Percentiles rank a stretch among this genome's conserved stretches.
Conservation (phyloP, 2,329 filamentous ascomycete species). For the Mycosphaerella arachidis region DNA sequence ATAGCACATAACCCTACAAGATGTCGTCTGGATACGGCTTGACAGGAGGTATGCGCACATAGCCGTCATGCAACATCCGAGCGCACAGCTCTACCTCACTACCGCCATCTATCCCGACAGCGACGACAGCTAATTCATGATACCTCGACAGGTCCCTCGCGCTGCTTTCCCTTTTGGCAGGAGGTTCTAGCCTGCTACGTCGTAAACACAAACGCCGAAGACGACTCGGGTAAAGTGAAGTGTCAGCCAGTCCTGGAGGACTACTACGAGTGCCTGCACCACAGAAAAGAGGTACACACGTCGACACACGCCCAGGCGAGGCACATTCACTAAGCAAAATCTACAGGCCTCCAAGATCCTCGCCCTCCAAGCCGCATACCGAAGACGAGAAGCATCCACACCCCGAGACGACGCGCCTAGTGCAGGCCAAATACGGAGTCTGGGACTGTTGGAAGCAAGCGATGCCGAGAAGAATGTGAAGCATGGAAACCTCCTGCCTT, state of each 20-base stretch:
- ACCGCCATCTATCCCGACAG: background rate
- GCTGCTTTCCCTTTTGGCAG: slow-evolving; percentile 99
- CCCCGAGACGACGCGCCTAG: slow-evolving; percentile 76
- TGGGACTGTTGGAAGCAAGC: slow-evolving; percentile 73
- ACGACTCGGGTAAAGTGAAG: slow-evolving; percentile 80
- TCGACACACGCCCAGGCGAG: background rate
- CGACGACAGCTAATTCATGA: slow-evolving; percentile 2
- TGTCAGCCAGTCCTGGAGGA: slow-evolving; percentile 83
- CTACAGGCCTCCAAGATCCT: slow-evolving; percentile 69
- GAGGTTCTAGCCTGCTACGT: slow-evolving; percentile 98
- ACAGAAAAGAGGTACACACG: slow-evolving; percentile 89
- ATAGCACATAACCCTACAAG: slow-evolving; percentile 21
- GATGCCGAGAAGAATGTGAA: slow-evolving; percentile 65
- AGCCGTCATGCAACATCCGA: background rate
- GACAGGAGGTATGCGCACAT: slow-evolving; percentile 61
- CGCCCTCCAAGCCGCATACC: slow-evolving; percentile 77
- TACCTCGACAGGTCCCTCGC: slow-evolving; percentile 54
- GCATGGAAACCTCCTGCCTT: slow-evolving; percentile 40
- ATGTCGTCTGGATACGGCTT: slow-evolving; percentile 84
- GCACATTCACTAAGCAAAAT: background rate
- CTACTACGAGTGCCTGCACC: slow-evolving; percentile 98
- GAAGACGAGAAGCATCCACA: slow-evolving; percentile 70
- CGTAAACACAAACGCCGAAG: slow-evolving; percentile 76
- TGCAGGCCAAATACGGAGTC: slow-evolving; percentile 78
- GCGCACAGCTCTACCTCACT: background rate